phyloP scores from a whole-genome alignment of 1,139 yeast species.

The Lodderomyces margitis region DNA sequence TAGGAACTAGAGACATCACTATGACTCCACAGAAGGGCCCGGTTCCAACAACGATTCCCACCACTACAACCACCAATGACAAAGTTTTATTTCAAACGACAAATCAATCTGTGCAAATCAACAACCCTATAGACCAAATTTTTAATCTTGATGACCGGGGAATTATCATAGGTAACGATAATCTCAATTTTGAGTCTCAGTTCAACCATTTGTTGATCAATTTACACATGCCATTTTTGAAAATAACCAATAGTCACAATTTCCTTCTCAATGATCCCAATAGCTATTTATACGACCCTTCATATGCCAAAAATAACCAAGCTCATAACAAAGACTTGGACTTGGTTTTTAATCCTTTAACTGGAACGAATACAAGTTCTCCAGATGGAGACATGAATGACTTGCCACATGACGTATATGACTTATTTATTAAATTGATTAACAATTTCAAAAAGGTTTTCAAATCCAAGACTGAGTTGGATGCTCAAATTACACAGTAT shows the following conservation, averaged over 20 bases:
- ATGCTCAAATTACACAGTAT: constrained; percentile 50
- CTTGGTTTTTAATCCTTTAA: constrained; percentile 44
- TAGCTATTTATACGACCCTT: constrained; percentile 43
- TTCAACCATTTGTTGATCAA: constrained; percentile 47
- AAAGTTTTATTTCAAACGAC: constrained; percentile 16
- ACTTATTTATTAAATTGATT: constrained; percentile 44
- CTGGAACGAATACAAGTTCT: constrained; percentile 20
- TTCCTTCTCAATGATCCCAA: constrained; percentile 45
- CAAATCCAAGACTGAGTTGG: constrained; percentile 45
- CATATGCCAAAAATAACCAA: constrained; percentile 38
- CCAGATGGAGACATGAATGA: constrained; percentile 16
- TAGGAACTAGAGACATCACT: not conserved
- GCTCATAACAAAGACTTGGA: constrained; percentile 43
- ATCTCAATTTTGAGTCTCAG: constrained; percentile 48
- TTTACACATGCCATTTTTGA: constrained; percentile 45
- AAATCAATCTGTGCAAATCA: constrained; percentile 30
- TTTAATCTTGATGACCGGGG: constrained; percentile 48
- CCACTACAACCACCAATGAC: constrained; percentile 15
- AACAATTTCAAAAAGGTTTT: constrained; percentile 48
- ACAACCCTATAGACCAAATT: constrained; percentile 49
- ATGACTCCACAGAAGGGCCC: constrained; percentile 4
- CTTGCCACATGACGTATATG: constrained; percentile 44
- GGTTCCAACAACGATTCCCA: constrained; percentile 7
- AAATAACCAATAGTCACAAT: constrained; percentile 48
- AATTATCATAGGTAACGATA: constrained; percentile 48